Base-by-base conservation (phyloP, 495 filamentous ascomycete genomes). In the Xylaria sp. region DNA sequence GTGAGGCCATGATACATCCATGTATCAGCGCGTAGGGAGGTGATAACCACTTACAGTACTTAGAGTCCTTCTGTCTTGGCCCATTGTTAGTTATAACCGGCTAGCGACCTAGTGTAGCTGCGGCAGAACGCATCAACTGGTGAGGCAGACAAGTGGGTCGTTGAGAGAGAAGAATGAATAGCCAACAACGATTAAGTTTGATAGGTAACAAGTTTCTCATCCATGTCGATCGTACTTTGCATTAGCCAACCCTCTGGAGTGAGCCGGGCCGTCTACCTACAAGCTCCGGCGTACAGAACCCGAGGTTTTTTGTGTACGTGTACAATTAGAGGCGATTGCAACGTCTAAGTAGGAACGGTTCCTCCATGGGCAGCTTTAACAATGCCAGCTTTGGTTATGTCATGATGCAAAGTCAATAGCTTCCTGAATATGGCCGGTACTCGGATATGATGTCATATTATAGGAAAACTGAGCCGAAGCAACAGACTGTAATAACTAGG, bases 71-170 rank as follows among this genome's bases (percentile, higher is more conserved):
- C 37, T 17, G 19, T 44, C 11, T 17, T 21, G 31, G 44, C 61
- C 29, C 26, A n/a, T 63, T 46, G 44, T 63, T 44, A 69, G 6
- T 50, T 11, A 26, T 9, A 55, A 41, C 58, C 68, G 58, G 68
- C 58, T 63, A 70, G 55, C 68, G 50, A 63, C 68, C 44, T 70
- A 26, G 57, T 59, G 57, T 59, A 59, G 37, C 35, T 63, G 59
- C 68, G 68, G 59, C 43, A 70, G 68, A 53, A 63, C 46, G 35
- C 57, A 62, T 69, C 44, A n/a, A 26, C 5, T 59, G 57, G 57
- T 6, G 57, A 59, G 57, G 31, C 33, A 63, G 33, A 35, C n/a
- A 70, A 53, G 68, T 70, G 68, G 68, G 68, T 63, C 68, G 46
- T n/a, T 9, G 9, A 55, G 21, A 43, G n/a, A 55, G 14, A 33